Percentiles rank a stretch among this genome's conserved stretches.
Evolutionary conservation across 2,329 filamentous ascomycete genomes (phyloP).

Genomic region (Allantophomopsis cytisporea): DNA sequence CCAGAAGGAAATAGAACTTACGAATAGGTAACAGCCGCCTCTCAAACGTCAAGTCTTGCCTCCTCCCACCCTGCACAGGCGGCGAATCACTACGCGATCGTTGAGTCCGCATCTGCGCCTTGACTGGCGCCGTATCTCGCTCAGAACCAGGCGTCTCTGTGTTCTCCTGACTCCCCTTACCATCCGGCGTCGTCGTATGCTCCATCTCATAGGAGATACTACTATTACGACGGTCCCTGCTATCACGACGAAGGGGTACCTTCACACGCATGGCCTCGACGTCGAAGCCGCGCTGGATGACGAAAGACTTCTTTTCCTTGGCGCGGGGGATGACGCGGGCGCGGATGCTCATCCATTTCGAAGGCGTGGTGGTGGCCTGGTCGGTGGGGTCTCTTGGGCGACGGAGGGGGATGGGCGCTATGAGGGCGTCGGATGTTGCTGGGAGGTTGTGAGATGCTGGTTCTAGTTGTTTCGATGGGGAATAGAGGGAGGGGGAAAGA

Average conservation of each 20-base stretch:
- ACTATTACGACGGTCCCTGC: neutral
- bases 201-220: neutral
- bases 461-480: no score
- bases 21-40: neutral
- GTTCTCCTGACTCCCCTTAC: no score
- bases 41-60: neutral
- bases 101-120: no score
- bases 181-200: no score
- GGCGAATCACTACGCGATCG: no score
- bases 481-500: no score
- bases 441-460: slow-evolving; percentile 1
- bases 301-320: slow-evolving; percentile 27
- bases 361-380: neutral
- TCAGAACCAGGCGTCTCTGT: no score
- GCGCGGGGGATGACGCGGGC: slow-evolving; percentile 27
- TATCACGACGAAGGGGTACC: slow-evolving; percentile 18
- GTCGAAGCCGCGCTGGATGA: slow-evolving; percentile 35
- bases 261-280: slow-evolving; percentile 31
- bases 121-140: no score
- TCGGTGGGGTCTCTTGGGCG: slow-evolving; percentile 10
- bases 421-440: slow-evolving; percentile 28
- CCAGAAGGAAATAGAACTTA: neutral
- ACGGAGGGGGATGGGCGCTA: slow-evolving; percentile 27
- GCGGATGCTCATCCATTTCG: slow-evolving; percentile 21
- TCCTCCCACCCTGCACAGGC: no score